Evolutionary conservation across 176 grass and related monocot genomes (phyloP).

Genomic region (Avena insularis): DNA sequence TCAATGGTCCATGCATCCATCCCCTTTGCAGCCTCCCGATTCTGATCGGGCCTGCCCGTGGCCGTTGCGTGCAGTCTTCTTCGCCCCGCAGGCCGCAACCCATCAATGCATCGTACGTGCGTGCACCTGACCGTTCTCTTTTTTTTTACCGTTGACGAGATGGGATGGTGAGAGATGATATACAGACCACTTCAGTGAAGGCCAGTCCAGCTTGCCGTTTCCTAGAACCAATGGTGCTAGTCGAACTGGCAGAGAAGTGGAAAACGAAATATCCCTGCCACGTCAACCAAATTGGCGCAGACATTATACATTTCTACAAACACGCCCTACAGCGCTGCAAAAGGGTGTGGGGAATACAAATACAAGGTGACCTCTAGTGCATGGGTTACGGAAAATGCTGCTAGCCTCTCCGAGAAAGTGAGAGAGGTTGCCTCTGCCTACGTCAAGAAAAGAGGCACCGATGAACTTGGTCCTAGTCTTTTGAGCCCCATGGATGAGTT

Average conservation of each 20-base stretch:
- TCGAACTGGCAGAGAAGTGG: not conserved
- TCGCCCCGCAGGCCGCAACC: not conserved
- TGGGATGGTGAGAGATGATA: not conserved
- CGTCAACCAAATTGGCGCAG: no score
- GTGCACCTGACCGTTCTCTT: no score
- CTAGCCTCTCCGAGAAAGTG: no score
- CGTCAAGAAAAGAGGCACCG: no score
- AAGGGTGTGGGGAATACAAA: no score
- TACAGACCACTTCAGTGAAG: not conserved
- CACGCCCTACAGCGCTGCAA: no score
- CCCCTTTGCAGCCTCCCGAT: not conserved
- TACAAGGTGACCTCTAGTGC: not conserved
- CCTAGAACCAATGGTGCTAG: not conserved
- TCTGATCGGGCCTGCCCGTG: not conserved
- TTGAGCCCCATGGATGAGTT: no score
- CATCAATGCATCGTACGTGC: not conserved
- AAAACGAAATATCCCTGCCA: not conserved
- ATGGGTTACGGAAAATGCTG: not conserved
- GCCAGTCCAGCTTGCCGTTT: conserved; percentile 1
- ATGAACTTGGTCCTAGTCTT: no score
- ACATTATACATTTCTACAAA: no score
- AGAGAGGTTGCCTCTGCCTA: no score
- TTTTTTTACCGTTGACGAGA: not conserved
- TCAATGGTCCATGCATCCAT: conserved; percentile 5
- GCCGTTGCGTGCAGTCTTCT: not conserved